phyloP scores from a whole-genome alignment of 2,329 filamentous ascomycete species.

The Cadophora luteo-olivacea region DNA sequence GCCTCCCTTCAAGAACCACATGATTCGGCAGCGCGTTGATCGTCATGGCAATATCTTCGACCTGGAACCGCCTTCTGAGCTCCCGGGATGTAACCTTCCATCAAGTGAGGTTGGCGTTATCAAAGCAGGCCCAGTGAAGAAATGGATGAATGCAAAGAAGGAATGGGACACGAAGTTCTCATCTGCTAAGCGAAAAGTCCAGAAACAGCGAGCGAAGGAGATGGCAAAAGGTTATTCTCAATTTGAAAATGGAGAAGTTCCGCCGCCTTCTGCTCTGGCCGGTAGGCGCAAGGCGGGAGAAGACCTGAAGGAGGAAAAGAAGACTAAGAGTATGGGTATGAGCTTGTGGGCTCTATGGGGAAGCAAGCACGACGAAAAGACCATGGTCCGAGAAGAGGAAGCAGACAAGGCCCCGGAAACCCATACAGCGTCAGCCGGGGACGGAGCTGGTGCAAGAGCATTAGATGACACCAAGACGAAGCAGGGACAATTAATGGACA shows the following conservation, averaged over 20 bases:
- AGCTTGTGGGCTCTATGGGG: conserved; percentile 88
- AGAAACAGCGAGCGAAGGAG: conserved; percentile 76
- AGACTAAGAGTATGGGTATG: conserved; percentile 73
- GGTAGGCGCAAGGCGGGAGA: conserved; percentile 64
- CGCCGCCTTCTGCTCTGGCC: conserved; percentile 84
- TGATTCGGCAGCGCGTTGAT: conserved; percentile 90
- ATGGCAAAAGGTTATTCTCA: conserved; percentile 74
- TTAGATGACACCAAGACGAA: conserved; percentile 34
- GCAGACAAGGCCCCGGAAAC: conserved; percentile 50
- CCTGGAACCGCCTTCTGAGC: conserved; percentile 67
- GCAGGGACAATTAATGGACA: conserved; percentile 26
- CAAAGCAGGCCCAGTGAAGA: conserved; percentile 78
- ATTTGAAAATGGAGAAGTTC: conserved; percentile 74
- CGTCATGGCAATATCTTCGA: conserved; percentile 76
- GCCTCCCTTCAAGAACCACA: conserved; percentile 80
- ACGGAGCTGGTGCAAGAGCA: conserved; percentile 51
- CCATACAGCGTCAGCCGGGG: conserved; percentile 46
- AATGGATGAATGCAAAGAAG: conserved; percentile 80
- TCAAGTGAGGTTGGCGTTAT: conserved; percentile 75
- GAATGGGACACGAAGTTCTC: conserved; percentile 78
- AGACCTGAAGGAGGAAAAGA: conserved; percentile 59
- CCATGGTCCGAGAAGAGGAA: conserved; percentile 65
- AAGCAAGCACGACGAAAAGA: conserved; percentile 84
- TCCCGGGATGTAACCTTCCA: conserved; percentile 69
- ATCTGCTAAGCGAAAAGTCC: conserved; percentile 71